Evolutionary conservation across 2,329 filamentous ascomycete genomes (phyloP).

Genomic region (Hirsutella minnesotensis): DNA sequence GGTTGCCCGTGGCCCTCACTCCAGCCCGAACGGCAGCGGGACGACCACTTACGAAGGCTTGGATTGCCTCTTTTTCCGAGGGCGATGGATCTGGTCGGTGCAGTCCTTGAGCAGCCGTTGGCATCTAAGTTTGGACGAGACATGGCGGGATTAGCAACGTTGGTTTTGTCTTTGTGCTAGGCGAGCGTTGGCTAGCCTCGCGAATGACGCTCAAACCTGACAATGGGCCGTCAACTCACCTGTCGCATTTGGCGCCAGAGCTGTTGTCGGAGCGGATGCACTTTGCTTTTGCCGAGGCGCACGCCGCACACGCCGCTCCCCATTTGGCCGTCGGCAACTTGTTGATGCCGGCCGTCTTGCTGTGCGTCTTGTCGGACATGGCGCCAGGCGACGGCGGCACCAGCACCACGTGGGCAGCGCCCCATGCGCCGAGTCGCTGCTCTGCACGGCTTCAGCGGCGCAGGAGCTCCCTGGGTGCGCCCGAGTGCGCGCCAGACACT

Average conservation of each 20-base stretch:
- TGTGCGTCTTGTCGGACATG: conserved; percentile 2
- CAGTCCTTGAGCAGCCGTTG: conserved; percentile 36
- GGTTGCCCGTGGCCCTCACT: no score
- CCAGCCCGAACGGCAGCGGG: no score
- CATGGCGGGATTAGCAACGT: neutral
- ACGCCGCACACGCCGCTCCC: conserved; percentile 36
- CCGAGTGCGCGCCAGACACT: no score
- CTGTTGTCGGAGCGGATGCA: conserved; percentile 30
- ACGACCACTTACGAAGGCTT: conserved; percentile 34
- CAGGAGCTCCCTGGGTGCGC: no score
- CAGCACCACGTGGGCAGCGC: no score
- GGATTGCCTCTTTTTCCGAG: conserved; percentile 37
- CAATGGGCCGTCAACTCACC: conserved; percentile 14
- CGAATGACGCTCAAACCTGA: neutral
- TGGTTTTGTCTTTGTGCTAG: no score
- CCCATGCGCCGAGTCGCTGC: no score
- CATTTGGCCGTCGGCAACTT: conserved; percentile 29
- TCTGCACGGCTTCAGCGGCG: no score
- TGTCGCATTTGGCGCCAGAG: conserved; percentile 31
- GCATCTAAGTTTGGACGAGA: conserved; percentile 21
- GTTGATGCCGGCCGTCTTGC: conserved; percentile 1
- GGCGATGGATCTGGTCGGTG: conserved; percentile 32
- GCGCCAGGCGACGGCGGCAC: neutral
- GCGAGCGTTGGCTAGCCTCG: no score
- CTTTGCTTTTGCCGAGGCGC: conserved; percentile 37